A percentile compares a stretch with the other conserved stretches of the same genome.
Evolutionary conservation across 768 basidiomycete genomes (phyloP).

Genomic region (Lactarius quietus): DNA sequence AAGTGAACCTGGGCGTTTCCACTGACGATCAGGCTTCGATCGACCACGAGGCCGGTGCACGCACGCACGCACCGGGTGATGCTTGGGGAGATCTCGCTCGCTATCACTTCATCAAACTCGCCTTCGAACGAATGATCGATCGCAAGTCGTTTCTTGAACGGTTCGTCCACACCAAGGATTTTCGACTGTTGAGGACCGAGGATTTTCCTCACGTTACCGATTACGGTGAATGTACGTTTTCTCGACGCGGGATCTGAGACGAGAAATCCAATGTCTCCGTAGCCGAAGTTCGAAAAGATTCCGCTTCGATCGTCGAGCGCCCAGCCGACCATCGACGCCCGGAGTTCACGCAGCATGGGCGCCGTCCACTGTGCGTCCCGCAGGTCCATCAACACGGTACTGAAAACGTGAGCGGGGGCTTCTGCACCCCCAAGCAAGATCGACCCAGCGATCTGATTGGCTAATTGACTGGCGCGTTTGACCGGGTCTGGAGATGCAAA

Average conservation of each 20-base stretch:
- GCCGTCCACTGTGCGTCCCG: slow-evolving; percentile 11
- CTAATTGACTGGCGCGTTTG: slow-evolving; percentile 7
- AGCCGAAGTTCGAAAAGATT: slow-evolving; percentile 11
- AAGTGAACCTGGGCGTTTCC: slow-evolving; percentile 6
- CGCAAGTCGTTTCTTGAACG: background rate
- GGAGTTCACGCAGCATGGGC: slow-evolving; percentile 14
- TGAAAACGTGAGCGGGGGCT: slow-evolving; percentile 5
- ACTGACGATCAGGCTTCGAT: background rate
- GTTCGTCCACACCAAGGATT: slow-evolving; percentile 11
- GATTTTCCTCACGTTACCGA: background rate
- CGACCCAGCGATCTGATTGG: slow-evolving; percentile 15
- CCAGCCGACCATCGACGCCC: slow-evolving; percentile 14
- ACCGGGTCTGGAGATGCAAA: background rate
- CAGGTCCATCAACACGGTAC: slow-evolving; percentile 4
- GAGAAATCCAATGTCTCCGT: slow-evolving; percentile 16
- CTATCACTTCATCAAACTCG: slow-evolving; percentile 8
- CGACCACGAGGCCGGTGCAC: background rate
- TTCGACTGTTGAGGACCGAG: slow-evolving; percentile 7
- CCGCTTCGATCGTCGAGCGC: slow-evolving; percentile 10
- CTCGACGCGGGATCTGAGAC: slow-evolving; percentile 4
- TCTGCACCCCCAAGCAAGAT: slow-evolving; percentile 8
- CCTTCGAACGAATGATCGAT: slow-evolving; percentile 11
- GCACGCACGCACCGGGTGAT: slow-evolving; percentile 3
- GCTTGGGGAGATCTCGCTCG: background rate
- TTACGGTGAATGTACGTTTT: slow-evolving; percentile 1